Base-by-base conservation (phyloP, 176 grass and related monocot species). In the Elymus sibiricus region DNA sequence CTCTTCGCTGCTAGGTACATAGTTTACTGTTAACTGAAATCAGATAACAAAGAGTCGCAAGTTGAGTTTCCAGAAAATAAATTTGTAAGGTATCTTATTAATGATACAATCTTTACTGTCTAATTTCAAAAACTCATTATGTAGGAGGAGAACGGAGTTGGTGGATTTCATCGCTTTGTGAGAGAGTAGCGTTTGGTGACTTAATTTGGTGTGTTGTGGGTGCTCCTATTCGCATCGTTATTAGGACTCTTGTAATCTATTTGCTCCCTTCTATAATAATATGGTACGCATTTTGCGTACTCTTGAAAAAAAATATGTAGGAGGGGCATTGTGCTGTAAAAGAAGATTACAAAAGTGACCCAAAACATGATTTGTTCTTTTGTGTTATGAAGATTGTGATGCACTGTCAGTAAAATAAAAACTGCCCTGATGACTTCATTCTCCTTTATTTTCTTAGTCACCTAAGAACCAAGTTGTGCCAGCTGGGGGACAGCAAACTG, bases 401-500 rank as follows among this genome's bases (percentile, higher is more conserved):
- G 82, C 21, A 58, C 59, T 26, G 6, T 47, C 22, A 60, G 28
- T 43, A 67, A 44, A 65, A 79, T 25, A 58, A 27, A 26, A 22
- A 53, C 40, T 29, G 1, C 40, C 2, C 5, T 77, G 31, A 43
- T 89, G 70, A 56, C 44, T 25, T 70, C 9, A 75, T 35, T 62
- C 35, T 73, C 7, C 64, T 82, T 81, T 32, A 32, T 76, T 71
- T 72, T 87, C 7, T 9, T 85, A 95, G 93, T 70, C 86, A 56
- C 86, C 74, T 32, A 68, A 90, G 73, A 90, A 85, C 64, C 74
- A 91, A 84, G 79, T 82, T 84, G 77, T 84, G 8, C 70, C 90
- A 51, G 70, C 85, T 81, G 88, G 88, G 40, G 88, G 75, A 27
- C 90, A 92, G n/a, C 88, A 95, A 81, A 39, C 83, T 73, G 79